Evolutionary conservation across 2,329 filamentous ascomycete genomes (phyloP), one percentile per base, ranked within the genome.

Genomic region (Exophiala bonariae): DNA sequence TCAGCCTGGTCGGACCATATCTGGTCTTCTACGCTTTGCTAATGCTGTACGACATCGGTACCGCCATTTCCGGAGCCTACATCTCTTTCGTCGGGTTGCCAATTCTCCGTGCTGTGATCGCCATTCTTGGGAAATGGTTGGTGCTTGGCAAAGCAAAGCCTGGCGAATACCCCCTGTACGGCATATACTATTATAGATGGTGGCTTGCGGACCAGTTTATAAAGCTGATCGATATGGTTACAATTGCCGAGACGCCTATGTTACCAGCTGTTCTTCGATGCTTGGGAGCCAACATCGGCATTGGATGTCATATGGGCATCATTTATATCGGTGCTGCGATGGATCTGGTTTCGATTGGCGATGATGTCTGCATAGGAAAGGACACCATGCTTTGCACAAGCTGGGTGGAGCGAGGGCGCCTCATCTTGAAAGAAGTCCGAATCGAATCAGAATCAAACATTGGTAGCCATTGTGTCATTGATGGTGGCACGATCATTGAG

Each of bases 1-100:
- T 31, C 20, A 41, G 38, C 19, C 38, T 41, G 19, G 31, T 41
- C 38, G 38, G 38, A 16, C 38, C 38, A 41, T 41, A 41, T 41
- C 38, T 41, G 16, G 19, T 41, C 14, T 41, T 41, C n/a, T 41
- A 41, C 38, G 38, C n/a, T 7, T 23, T 41, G 13, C 14, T 31
- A 18, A 6, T n/a, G 10, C n/a, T 5, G 9, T 41, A 13, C 38
- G 38, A 30, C 38, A 41, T 34, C n/a, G n/a, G n/a, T n/a, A n/a
- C n/a, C n/a, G n/a, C n/a, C n/a, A 34, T 34, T 13, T 14, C 19
- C 14, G 32, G 32, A 34, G 16, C 32, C 8, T 34, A 34, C 32
- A 16, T 34, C 13, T 16, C 32, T 4, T 34, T 34, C 19, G 32
- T 34, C 14, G 32, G 16, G 7, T 16, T 34, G 5, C 32, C 32